A percentile compares a stretch with the other conserved stretches of the same genome.
Evolutionary conservation across 371 early-diverging fungal genomes (phyloP).

Genomic region (Enterospora canceri): DNA sequence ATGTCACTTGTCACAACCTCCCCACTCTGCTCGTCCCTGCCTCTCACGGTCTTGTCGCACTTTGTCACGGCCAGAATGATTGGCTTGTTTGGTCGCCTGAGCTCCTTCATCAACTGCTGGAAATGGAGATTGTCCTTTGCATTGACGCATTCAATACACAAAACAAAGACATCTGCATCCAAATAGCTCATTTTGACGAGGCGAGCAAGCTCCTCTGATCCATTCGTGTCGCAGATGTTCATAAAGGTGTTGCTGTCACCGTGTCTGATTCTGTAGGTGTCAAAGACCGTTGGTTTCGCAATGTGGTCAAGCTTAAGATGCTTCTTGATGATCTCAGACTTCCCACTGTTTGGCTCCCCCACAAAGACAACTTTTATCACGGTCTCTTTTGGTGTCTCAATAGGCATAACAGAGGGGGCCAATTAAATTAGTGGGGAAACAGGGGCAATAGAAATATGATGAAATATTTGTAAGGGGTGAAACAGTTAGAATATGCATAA

Average conservation of each 20-base stretch:
- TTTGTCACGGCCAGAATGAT: slow-evolving; percentile 92
- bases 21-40: not conserved
- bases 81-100: slow-evolving; percentile 76
- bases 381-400: not conserved
- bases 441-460: no score
- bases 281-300: slow-evolving; percentile 60
- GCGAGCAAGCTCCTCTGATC: slow-evolving; percentile 70
- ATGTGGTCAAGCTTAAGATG: slow-evolving; percentile 14
- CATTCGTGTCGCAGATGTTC: slow-evolving; percentile 77
- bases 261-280: slow-evolving; percentile 69
- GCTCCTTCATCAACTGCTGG: slow-evolving; percentile 72
- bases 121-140: slow-evolving; percentile 69
- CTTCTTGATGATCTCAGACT: slow-evolving; percentile 37
- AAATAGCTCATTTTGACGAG: slow-evolving; percentile 69
- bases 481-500: not conserved
- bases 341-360: slow-evolving; percentile 42
- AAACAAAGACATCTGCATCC: slow-evolving; percentile 71
- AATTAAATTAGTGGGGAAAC: no score
- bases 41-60: slow-evolving; percentile 67
- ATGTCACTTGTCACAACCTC: not conserved
- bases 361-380: slow-evolving; percentile 44
- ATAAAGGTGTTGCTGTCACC: slow-evolving; percentile 39
- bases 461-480: no score
- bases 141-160: slow-evolving; percentile 68
- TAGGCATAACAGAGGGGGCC: no score